phyloP scores from a whole-genome alignment of 2,329 filamentous ascomycete genomes.

The Ophiocordyceps sinensis region DNA sequence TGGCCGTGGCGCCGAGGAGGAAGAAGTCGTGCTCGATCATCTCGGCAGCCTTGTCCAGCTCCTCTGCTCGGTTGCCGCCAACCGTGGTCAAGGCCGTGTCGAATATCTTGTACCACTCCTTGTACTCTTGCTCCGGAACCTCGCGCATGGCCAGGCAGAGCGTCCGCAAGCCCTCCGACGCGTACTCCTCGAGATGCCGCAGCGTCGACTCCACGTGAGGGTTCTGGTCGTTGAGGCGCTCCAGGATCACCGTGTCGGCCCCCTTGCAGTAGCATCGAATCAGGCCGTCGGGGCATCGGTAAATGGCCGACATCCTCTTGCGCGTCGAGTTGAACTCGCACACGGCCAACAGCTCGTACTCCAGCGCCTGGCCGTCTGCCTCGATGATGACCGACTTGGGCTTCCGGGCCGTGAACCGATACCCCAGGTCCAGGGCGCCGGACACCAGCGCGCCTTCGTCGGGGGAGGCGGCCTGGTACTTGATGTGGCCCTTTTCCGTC shows the following conservation, averaged over 20 bases:
- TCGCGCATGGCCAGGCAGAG: slow-evolving; percentile 92
- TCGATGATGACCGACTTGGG: slow-evolving; percentile 77
- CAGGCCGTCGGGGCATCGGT: slow-evolving; percentile 90
- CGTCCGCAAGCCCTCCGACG: slow-evolving; percentile 86
- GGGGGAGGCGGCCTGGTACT: slow-evolving; percentile 94
- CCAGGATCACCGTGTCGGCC: slow-evolving; percentile 92
- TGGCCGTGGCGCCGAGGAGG: slow-evolving; percentile 86
- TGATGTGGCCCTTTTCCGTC: slow-evolving; percentile 70
- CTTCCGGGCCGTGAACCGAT: slow-evolving; percentile 81
- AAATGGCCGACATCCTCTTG: slow-evolving; percentile 96
- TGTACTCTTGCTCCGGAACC: slow-evolving; percentile 75
- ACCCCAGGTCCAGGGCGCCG: slow-evolving; percentile 73
- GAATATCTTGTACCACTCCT: slow-evolving; percentile 75
- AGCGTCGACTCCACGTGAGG: slow-evolving; percentile 80
- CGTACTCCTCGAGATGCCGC: slow-evolving; percentile 95
- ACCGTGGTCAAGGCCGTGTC: slow-evolving; percentile 83
- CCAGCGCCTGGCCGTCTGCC: slow-evolving; percentile 53
- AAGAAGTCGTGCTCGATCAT: slow-evolving; percentile 87
- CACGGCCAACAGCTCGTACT: slow-evolving; percentile 90
- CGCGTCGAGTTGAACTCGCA: slow-evolving; percentile 93
- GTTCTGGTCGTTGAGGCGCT: slow-evolving; percentile 72
- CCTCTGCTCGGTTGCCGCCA: slow-evolving; percentile 80
- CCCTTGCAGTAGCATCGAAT: slow-evolving; percentile 91
- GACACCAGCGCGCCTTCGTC: slow-evolving; percentile 96
- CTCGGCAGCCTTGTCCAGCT: slow-evolving; percentile 93